Evolutionary conservation across 2,329 filamentous ascomycete species (phyloP), one percentile per base, ranked within the genome.

Genomic region (Calonectria multiphialidica): DNA sequence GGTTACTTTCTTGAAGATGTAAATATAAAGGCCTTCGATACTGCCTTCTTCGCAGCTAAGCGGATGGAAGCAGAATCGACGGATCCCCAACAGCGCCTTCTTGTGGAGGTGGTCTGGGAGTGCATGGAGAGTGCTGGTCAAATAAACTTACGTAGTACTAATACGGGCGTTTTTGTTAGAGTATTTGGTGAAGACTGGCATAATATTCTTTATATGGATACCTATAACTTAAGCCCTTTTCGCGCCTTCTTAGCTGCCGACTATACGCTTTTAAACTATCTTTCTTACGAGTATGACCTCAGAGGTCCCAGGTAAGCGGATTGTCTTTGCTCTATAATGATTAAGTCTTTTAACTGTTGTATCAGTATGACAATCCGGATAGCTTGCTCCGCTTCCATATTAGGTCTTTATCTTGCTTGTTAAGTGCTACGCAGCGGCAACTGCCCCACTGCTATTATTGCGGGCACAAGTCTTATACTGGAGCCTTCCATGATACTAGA

Each of bases 271-370:
- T n/a, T 33, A 1, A 66, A 66, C n/a, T 25, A 50, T 4, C 9
- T 66, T 5, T 45, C 49, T 1, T 66, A 66, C 16, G 64, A 66
- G 12, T 47, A 23, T 25, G 64, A 66, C 18, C 5, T 66, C 6
- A 13, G 28, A 21, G 64, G 64, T 35, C 64, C 64, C 7, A 64
- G 59, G 59, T 63, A 63, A 4, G 59, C n/a, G n/a, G n/a, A n/a
- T n/a, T 35, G 8, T 30, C 5, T 2, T 25, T 57, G 40, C 53
- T 5, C 1, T 6, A 35, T 35, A 5, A 47, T 25, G 9, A n/a
- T n/a, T 13, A 12, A 47, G n/a, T 47, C 10, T 5, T 10, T 35
- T 6, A 13, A 47, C 9, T 47, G 7, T 13, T 23, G 1, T 3
- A 12, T 3, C 6, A 50, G 47, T 8, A 50, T 50, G 25, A 50